Percentiles rank a stretch among this genome's conserved stretches.
Evolutionary conservation across 495 filamentous ascomycete species (phyloP).

Genomic region (Viridothelium virens): DNA sequence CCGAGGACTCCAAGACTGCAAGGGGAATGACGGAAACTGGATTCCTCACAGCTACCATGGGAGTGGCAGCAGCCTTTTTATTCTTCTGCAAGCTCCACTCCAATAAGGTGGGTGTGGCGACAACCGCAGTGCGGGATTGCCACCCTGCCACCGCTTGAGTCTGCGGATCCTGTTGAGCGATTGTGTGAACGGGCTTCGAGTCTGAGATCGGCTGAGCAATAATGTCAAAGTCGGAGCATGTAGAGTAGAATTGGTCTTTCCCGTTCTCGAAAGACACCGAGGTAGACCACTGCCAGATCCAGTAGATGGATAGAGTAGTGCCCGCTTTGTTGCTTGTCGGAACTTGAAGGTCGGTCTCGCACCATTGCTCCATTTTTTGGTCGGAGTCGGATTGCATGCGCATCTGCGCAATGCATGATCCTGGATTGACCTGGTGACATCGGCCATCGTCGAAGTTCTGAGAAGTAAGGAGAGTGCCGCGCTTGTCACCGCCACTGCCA

Average conservation of each 20-base stretch:
- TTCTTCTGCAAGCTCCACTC: conserved; percentile 8
- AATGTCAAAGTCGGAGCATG: conserved; percentile 71
- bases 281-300: conserved; percentile 88
- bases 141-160: conserved; percentile 27
- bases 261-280: conserved; percentile 42
- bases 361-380: conserved; percentile 47
- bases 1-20: not conserved
- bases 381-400: conserved; percentile 31
- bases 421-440: conserved; percentile 63
- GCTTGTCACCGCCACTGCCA: conserved; percentile 66
- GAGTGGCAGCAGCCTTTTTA: not conserved
- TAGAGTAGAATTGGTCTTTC: conserved; percentile 68
- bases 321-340: conserved; percentile 49
- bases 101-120: not conserved
- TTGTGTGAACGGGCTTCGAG: conserved; percentile 33
- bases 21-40: conserved; percentile 1
- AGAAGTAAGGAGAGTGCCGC: conserved; percentile 62
- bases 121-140: conserved; percentile 26
- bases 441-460: conserved; percentile 76
- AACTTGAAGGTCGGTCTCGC: conserved; percentile 68
- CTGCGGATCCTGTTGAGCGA: conserved; percentile 32
- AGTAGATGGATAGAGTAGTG: conserved; percentile 66
- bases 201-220: conserved; percentile 29
- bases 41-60: not conserved
- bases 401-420: conserved; percentile 3